Evolutionary conservation across 1,284 basidiomycete genomes (phyloP).

Genomic region (Ceratobasidium sp.): DNA sequence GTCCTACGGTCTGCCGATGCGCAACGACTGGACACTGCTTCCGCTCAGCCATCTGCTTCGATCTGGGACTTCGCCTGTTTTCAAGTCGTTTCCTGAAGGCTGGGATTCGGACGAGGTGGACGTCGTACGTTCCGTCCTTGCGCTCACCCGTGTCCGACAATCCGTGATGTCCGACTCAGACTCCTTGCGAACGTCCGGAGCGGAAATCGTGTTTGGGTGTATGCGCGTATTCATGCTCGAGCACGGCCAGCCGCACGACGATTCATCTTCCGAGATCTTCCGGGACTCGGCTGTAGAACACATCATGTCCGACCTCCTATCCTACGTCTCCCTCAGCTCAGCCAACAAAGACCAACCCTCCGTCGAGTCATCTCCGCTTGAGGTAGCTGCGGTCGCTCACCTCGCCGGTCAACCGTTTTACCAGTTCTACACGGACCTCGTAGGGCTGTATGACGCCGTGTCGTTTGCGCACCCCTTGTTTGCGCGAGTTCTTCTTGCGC

Average conservation of each 20-base stretch:
- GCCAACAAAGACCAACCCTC: slow-evolving; percentile 37
- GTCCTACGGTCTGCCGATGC: slow-evolving; percentile 71
- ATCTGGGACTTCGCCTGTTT: slow-evolving; percentile 80
- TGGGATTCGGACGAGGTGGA: slow-evolving; percentile 90
- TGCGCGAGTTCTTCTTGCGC: slow-evolving; percentile 80
- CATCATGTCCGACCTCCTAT: slow-evolving; percentile 72
- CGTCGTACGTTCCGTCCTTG: slow-evolving; percentile 76
- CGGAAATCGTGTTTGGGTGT: slow-evolving; percentile 77
- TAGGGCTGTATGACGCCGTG: slow-evolving; percentile 89
- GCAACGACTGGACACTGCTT: slow-evolving; percentile 77
- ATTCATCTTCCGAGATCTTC: slow-evolving; percentile 76
- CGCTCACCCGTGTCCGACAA: slow-evolving; percentile 64
- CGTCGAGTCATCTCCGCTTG: slow-evolving; percentile 61
- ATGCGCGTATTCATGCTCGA: slow-evolving; percentile 98
- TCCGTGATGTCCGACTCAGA: slow-evolving; percentile 59
- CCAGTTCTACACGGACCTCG: slow-evolving; percentile 94
- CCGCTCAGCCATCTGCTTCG: slow-evolving; percentile 87
- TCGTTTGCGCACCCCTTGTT: slow-evolving; percentile 90
- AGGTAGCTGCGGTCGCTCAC: slow-evolving; percentile 65
- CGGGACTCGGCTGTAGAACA: slow-evolving; percentile 71
- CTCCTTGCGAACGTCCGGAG: slow-evolving; percentile 65
- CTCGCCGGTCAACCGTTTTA: slow-evolving; percentile 88
- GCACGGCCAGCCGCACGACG: slow-evolving; percentile 64
- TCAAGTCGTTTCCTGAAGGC: slow-evolving; percentile 72
- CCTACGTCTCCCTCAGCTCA: slow-evolving; percentile 64